Percentiles rank a stretch among this genome's conserved stretches.
Conservation (phyloP, 495 filamentous ascomycete genomes). For the Penicillium coffeae region DNA sequence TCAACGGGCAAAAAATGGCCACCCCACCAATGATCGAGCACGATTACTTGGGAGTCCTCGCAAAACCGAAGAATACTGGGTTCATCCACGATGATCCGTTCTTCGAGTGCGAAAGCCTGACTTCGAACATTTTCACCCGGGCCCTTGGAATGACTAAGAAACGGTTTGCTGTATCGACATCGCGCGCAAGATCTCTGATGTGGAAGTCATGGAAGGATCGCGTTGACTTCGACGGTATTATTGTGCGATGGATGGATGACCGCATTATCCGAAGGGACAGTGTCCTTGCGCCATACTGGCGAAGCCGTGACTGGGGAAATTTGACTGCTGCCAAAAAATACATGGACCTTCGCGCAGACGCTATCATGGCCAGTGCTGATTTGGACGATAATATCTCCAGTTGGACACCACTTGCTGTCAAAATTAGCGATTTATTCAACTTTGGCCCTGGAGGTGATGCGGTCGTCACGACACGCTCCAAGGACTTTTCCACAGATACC, state of each 20-base stretch:
- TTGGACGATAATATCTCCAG: conserved; percentile 55
- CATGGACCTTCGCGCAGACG: conserved; percentile 52
- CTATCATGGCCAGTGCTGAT: conserved; percentile 59
- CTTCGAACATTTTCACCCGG: conserved; percentile 43
- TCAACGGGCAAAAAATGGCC: conserved; percentile 51
- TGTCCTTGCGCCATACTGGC: conserved; percentile 56
- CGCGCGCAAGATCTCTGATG: conserved; percentile 54
- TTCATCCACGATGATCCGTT: conserved; percentile 58
- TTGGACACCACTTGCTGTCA: conserved; percentile 59
- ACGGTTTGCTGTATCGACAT: conserved; percentile 53
- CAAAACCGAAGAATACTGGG: conserved; percentile 51
- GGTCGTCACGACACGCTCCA: conserved; percentile 40
- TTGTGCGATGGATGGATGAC: conserved; percentile 62
- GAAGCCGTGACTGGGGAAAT: conserved; percentile 50
- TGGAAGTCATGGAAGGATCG: conserved; percentile 64
- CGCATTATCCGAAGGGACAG: conserved; percentile 52
- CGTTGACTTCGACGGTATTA: conserved; percentile 56
- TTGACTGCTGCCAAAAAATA: conserved; percentile 52
- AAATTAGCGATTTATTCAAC: conserved; percentile 58
- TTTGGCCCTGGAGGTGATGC: conserved; percentile 62
- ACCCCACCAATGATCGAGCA: conserved; percentile 59
- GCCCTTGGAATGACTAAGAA: conserved; percentile 47
- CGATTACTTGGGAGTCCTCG: conserved; percentile 52
- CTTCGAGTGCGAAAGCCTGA: conserved; percentile 46
- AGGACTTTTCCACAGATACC: conserved; percentile 46